These are phyloP conservation scores for Syzygium aromaticum DNA, from an alignment of 345 rosid genomes.

Conservation along the genomic window DNA sequence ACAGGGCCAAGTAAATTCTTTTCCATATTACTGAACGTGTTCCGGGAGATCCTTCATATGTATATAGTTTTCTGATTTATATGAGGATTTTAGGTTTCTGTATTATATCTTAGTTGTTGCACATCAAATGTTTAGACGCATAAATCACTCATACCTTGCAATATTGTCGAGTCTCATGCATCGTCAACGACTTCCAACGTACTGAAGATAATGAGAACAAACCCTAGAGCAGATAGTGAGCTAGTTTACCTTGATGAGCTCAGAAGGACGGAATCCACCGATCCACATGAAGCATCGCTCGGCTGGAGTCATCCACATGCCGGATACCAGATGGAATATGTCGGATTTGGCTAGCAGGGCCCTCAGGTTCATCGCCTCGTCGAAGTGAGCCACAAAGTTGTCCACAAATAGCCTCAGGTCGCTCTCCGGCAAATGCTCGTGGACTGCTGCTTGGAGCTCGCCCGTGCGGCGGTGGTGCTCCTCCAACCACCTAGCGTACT, in stretches of 20 bases:
- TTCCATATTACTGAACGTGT: not conserved
- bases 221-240: not conserved
- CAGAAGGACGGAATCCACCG: conserved; percentile 46
- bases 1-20: not conserved
- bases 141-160: not conserved
- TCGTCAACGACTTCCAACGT: not conserved
- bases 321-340: conserved; percentile 39
- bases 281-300: conserved; percentile 51
- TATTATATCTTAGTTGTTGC: not conserved
- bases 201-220: not conserved
- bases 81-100: not conserved
- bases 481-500: conserved; percentile 35
- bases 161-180: not conserved
- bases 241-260: conserved; percentile 31
- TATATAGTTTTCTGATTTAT: not conserved
- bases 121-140: not conserved
- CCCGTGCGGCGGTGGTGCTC: conserved; percentile 30
- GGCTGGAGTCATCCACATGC: conserved; percentile 40
- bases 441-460: conserved; percentile 30
- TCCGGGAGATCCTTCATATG: not conserved
- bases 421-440: conserved; percentile 23
- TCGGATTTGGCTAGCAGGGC: conserved; percentile 25
- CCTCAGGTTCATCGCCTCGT: conserved; percentile 21
- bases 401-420: conserved; percentile 34
- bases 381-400: conserved; percentile 27